Base-by-base conservation (phyloP, 2,329 filamentous ascomycete species). In the Periglandula ipomoeae region DNA sequence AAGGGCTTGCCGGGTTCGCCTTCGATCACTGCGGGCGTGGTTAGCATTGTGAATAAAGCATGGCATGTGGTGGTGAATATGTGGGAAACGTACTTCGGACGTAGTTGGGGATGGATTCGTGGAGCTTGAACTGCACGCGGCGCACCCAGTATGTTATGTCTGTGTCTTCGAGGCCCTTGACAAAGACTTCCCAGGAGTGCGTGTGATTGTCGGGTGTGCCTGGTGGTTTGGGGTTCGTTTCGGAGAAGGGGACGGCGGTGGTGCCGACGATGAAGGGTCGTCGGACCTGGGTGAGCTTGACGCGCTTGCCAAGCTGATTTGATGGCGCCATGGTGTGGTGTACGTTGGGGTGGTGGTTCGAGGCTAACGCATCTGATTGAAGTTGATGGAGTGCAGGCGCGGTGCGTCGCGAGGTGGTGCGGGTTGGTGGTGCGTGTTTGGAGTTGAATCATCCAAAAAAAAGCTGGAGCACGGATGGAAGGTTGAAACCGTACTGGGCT, bases 111-210 rank as follows among this genome's bases (percentile, higher is more conserved):
- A 96, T 97, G 9, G 91, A 96, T 67, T 97, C 90, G 74, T 96
- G 91, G 15, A 98, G 81, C 68, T 97, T 97, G 72, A 98, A 98
- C 65, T 96, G 90, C 1, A 98, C 91, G 60, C 95, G 91, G 50
- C 91, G 88, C 56, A 97, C 77, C 89, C 93, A 98, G 67, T 95
- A 93, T 24, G 87, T 89, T 56, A 97, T 85, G 62, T 95, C 88
- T 52, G 88, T 87, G 65, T 88, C 87, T 59, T 95, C 89, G 47
- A 95, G 76, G 42, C 90, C 89, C 62, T 87, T 87, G 50, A 98
- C 88, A 66, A 94, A 97, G 54, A 97, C 88, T 61, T 86, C 84
- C 93, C 93, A 98, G 54, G 87, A 88, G 72, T 97, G 94, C 27
- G 91, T 97, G 73, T 98, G 93, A 67, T 95, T 90, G 53, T 87